Base-by-base conservation (phyloP, 1,139 yeast genomes). In the Torulaspora pretoriensis region DNA sequence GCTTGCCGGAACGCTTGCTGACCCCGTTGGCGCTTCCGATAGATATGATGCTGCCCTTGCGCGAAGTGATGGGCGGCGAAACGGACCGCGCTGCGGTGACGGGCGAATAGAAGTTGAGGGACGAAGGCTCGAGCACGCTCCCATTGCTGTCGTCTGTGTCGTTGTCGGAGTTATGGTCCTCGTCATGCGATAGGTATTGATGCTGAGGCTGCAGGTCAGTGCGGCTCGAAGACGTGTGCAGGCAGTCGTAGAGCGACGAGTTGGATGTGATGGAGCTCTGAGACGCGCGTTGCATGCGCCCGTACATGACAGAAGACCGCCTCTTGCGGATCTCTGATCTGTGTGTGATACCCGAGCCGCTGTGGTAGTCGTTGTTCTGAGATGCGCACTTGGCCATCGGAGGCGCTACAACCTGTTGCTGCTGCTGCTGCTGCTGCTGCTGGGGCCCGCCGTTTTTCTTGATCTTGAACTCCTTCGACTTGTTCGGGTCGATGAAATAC, bases 401-500 rank as follows among this genome's bases (percentile, higher is more conserved):
- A 13, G 13, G 45, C 23, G 34, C 26, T 31, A n/a, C 13, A 8
- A 8, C 10, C 36, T 38, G n/a, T n/a, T n/a, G n/a, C n/a, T n/a
- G n/a, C n/a, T n/a, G 17, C 30, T 23, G 28, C 29, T 37, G 17
- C 31, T 35, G 9, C 30, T 32, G 31, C 45, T 47, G 38, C 27
- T 30, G 35, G 14, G 36, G 24, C 13, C 46, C 46, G 17, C 43
- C 50, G 37, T 40, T 50, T 35, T 51, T 52, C 28, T 45, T 35
- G 27, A 46, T 46, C 46, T 54, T 54, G 46, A 49, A 50, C 42
- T 54, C 58, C 42, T 54, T 54, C 12, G 55, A 50, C 35, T 54
- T 54, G 43, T 54, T 54, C n/a, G 56, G 55, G 27, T 54, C 58
- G 31, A 54, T 53, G 42, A 54, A 54, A 32, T 54, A 54, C 38